Evolutionary conservation across 2,329 filamentous ascomycete genomes (phyloP).

Genomic region (Sporothrix pallida): DNA sequence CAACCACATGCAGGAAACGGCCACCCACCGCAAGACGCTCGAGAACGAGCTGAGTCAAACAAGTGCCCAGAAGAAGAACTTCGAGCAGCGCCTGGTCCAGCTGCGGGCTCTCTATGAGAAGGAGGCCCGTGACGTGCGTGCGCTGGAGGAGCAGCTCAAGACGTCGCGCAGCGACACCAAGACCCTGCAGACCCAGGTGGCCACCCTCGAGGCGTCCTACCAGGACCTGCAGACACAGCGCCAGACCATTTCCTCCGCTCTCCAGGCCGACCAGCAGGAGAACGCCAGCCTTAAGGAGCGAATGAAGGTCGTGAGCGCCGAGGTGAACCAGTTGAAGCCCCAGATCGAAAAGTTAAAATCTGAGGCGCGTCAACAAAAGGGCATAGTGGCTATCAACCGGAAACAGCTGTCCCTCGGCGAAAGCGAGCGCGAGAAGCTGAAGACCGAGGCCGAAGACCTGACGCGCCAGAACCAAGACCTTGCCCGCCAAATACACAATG

Average conservation of each 20-base stretch:
- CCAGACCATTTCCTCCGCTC: conserved; percentile 71
- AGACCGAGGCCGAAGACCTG: conserved; percentile 74
- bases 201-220: conserved; percentile 78
- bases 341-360: conserved; percentile 92
- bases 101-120: conserved; percentile 90
- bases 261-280: conserved; percentile 88
- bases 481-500: conserved; percentile 56
- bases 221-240: conserved; percentile 85
- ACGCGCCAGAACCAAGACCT: conserved; percentile 67
- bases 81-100: conserved; percentile 86
- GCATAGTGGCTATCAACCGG: conserved; percentile 96
- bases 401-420: conserved; percentile 94
- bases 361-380: conserved; percentile 93
- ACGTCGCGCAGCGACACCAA: conserved; percentile 78
- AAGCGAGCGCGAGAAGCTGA: conserved; percentile 84
- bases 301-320: conserved; percentile 80
- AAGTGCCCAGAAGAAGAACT: conserved; percentile 86
- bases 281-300: conserved; percentile 85
- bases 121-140: conserved; percentile 84
- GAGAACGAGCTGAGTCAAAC: conserved; percentile 84
- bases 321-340: conserved; percentile 83
- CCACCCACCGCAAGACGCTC: conserved; percentile 76
- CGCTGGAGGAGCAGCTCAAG: conserved; percentile 81
- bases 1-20: conserved; percentile 92
- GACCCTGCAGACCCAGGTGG: conserved; percentile 82